Conservation (phyloP, 306 rosid species). For the Myrica gale region DNA sequence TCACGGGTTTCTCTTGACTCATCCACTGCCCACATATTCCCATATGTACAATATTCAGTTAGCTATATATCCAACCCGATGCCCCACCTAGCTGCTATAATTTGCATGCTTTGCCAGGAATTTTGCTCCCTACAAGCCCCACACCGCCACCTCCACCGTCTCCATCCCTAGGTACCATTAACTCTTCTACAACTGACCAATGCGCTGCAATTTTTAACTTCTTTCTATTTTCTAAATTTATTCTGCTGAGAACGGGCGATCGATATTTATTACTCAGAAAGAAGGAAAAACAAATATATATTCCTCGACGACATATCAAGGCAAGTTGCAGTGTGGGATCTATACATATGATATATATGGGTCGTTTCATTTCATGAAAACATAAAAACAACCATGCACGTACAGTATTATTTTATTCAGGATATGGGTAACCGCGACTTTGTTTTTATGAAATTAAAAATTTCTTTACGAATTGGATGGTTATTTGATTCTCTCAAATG, state of each 20-base stretch:
- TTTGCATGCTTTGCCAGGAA: slow-evolving; percentile 21
- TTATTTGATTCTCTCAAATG: too few relatives aligned
- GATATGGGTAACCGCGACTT: too few relatives aligned
- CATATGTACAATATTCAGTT: neutral
- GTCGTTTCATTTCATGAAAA: too few relatives aligned
- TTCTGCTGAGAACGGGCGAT: neutral
- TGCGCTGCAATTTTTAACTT: neutral
- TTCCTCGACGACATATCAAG: too few relatives aligned
- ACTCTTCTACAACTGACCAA: slow-evolving; percentile 23
- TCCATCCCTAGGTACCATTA: slow-evolving; percentile 36
- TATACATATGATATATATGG: too few relatives aligned
- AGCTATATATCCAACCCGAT: neutral
- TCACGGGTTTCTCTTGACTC: slow-evolving; percentile 93
- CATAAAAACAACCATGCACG: too few relatives aligned
- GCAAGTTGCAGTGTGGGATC: too few relatives aligned
- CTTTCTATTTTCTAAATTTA: neutral
- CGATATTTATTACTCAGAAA: too few relatives aligned
- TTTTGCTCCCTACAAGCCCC: slow-evolving; percentile 36
- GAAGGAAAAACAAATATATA: too few relatives aligned
- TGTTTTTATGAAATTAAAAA: too few relatives aligned
- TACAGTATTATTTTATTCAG: too few relatives aligned
- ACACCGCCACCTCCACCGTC: neutral
- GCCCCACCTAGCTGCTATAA: slow-evolving; percentile 6
- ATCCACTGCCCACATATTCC: slow-evolving; percentile 15
- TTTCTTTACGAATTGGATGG: too few relatives aligned